These are phyloP conservation scores for Testicularia cyperi DNA, from an alignment of 1,284 basidiomycete species.

Conservation along the genomic window DNA sequence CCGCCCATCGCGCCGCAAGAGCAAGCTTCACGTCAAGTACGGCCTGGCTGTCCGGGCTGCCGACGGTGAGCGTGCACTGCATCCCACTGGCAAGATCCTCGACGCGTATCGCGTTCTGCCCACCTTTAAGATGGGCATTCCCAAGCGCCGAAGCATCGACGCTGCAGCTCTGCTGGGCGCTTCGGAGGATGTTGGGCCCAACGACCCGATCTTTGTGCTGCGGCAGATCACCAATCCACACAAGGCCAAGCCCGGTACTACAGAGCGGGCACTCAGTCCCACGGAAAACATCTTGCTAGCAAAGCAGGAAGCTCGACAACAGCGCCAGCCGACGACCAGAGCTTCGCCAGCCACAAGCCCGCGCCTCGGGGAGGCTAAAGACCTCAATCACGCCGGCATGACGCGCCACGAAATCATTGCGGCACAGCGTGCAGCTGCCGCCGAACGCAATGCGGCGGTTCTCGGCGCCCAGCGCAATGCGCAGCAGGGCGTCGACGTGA, in stretches of 20 bases:
- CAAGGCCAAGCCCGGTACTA: constrained; percentile 2
- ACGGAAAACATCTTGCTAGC: constrained; percentile 57
- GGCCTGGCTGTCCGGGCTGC: constrained; percentile 64
- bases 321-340: constrained; percentile 23
- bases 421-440: constrained; percentile 79
- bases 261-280: constrained; percentile 31
- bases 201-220: constrained; percentile 86
- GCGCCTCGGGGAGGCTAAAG: constrained; percentile 5
- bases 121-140: constrained; percentile 65
- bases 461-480: constrained; percentile 80
- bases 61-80: constrained; percentile 37
- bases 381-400: constrained; percentile 40
- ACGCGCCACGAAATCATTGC: constrained; percentile 85
- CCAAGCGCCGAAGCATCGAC: constrained; percentile 83
- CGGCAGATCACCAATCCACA: constrained; percentile 42
- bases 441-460: constrained; percentile 82
- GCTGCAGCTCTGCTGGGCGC: constrained; percentile 68
- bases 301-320: constrained; percentile 58
- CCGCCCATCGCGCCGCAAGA: constrained; percentile 77
- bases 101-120: constrained; percentile 76
- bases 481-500: constrained; percentile 79
- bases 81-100: constrained; percentile 60
- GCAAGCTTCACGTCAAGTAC: constrained; percentile 77
- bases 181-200: constrained; percentile 71
- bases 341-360: constrained; percentile 5